These are phyloP conservation scores for Theileria orientalis DNA, from an alignment of 169 alveolate genomes.

Conservation along the genomic window DNA sequence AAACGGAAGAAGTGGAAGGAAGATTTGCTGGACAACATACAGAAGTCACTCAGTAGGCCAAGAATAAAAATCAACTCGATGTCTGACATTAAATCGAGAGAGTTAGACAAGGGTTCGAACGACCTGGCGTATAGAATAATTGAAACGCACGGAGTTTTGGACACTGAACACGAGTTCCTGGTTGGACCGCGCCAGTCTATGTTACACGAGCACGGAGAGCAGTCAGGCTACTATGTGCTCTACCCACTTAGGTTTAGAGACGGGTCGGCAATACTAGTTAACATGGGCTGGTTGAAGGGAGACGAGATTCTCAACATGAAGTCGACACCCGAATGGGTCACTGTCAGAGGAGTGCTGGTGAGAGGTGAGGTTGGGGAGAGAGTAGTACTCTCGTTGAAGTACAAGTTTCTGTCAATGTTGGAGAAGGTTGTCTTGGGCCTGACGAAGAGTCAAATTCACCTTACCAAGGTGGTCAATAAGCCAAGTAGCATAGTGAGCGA, in stretches of 20 bases:
- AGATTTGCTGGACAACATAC: constrained; percentile 45
- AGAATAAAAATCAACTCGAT: constrained; percentile 22
- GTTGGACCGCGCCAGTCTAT: constrained; percentile 80
- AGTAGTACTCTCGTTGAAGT: constrained; percentile 48
- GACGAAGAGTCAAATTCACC: background rate
- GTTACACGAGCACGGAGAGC: constrained; percentile 52
- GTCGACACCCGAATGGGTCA: constrained; percentile 72
- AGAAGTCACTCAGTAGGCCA: constrained; percentile 28
- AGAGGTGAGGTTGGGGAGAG: constrained; percentile 76
- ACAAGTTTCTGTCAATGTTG: constrained; percentile 23
- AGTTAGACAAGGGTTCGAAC: background rate
- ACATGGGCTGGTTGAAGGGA: constrained; percentile 76
- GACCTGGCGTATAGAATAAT: constrained; percentile 53
- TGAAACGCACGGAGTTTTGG: constrained; percentile 79
- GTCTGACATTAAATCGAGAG: background rate
- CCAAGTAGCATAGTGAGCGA: constrained; percentile 47
- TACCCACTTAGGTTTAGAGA: constrained; percentile 79
- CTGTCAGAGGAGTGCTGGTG: constrained; percentile 80
- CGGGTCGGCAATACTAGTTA: constrained; percentile 77
- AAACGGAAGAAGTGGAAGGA: constrained; percentile 75
- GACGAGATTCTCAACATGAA: constrained; percentile 42
- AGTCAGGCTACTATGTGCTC: constrained; percentile 72
- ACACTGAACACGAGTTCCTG: constrained; percentile 71
- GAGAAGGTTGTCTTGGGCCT: background rate
- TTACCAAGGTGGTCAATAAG: constrained; percentile 19